A percentile compares a stretch with the other conserved stretches of the same genome.
Evolutionary conservation across 2,329 filamentous ascomycete species (phyloP).

Genomic region (Penicillium italicum): DNA sequence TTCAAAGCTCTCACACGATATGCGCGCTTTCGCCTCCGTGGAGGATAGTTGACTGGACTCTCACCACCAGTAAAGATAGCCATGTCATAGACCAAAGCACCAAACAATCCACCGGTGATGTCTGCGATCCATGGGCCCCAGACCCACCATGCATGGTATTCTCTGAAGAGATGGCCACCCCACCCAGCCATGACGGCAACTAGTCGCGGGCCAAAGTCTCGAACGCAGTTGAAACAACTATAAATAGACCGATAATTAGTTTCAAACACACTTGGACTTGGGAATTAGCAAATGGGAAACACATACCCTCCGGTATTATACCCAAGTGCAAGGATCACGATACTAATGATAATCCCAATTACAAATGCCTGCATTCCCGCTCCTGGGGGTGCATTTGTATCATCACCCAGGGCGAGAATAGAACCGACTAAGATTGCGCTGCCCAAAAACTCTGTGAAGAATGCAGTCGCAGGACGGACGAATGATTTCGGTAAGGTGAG

Average conservation of each 20-base stretch:
- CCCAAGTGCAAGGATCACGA: slow-evolving; percentile 24
- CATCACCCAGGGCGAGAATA: slow-evolving; percentile 41
- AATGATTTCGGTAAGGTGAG: slow-evolving; percentile 27
- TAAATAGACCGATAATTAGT: background rate
- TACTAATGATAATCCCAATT: slow-evolving; percentile 15
- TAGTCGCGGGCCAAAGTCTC: slow-evolving; percentile 37
- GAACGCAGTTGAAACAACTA: slow-evolving; percentile 35
- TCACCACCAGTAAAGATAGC: slow-evolving; percentile 41
- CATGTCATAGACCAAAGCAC: slow-evolving; percentile 35
- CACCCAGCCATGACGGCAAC: slow-evolving; percentile 34
- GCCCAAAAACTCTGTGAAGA: slow-evolving; percentile 39
- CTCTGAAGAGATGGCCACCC: slow-evolving; percentile 27
- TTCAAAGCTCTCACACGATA: slow-evolving; percentile 30
- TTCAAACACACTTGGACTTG: background rate
- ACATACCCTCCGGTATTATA: slow-evolving; percentile 37
- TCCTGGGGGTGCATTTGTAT: slow-evolving; percentile 45
- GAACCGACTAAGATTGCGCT: slow-evolving; percentile 32
- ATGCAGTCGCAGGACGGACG: slow-evolving; percentile 29
- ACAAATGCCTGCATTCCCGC: slow-evolving; percentile 41
- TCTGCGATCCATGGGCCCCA: slow-evolving; percentile 37
- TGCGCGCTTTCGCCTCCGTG: slow-evolving; percentile 37
- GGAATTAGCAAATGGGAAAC: background rate
- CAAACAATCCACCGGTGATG: slow-evolving; percentile 32
- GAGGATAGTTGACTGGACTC: slow-evolving; percentile 43
- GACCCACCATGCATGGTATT: slow-evolving; percentile 33